Conservation (phyloP, 2,329 filamentous ascomycete species). For the Penicillium nordicum region DNA sequence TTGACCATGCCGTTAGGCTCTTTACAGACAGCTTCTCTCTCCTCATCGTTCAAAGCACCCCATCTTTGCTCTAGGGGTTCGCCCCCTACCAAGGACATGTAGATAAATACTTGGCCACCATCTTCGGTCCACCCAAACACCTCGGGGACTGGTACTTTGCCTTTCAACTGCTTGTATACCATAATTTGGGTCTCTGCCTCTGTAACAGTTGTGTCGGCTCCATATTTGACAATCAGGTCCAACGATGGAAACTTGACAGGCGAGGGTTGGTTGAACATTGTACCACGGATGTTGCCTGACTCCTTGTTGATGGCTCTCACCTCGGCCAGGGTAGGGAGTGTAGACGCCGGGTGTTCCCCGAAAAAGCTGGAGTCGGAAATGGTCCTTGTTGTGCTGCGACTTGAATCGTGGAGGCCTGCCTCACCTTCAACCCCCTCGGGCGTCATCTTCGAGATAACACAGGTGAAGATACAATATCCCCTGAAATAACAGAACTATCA, state of each 20-base stretch:
- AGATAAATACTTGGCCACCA: too few relatives aligned
- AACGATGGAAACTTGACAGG: constrained; percentile 35
- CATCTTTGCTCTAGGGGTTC: too few relatives aligned
- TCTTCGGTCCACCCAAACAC: too few relatives aligned
- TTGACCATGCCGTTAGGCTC: too few relatives aligned
- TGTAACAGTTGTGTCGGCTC: constrained; percentile 27
- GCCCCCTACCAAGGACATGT: too few relatives aligned
- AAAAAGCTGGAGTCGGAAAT: constrained; percentile 15
- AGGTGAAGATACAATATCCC: neutral
- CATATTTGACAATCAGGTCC: constrained; percentile 38
- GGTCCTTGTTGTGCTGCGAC: constrained; percentile 2
- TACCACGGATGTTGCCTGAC: constrained; percentile 14
- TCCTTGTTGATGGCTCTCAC: constrained; percentile 28
- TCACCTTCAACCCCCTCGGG: constrained; percentile 3
- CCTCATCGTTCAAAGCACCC: too few relatives aligned
- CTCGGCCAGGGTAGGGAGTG: constrained; percentile 30
- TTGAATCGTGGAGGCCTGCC: constrained; percentile 3
- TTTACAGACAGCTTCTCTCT: too few relatives aligned
- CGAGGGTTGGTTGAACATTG: constrained; percentile 25
- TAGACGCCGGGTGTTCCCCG: constrained; percentile 9
- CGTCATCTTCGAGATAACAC: neutral
- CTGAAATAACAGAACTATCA: too few relatives aligned
- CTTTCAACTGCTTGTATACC: too few relatives aligned
- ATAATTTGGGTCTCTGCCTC: neutral
- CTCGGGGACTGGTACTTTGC: too few relatives aligned